Evolutionary conservation across 2,329 filamentous ascomycete species (phyloP), one percentile per base, ranked within the genome.

Genomic region (Phoma sp.): DNA sequence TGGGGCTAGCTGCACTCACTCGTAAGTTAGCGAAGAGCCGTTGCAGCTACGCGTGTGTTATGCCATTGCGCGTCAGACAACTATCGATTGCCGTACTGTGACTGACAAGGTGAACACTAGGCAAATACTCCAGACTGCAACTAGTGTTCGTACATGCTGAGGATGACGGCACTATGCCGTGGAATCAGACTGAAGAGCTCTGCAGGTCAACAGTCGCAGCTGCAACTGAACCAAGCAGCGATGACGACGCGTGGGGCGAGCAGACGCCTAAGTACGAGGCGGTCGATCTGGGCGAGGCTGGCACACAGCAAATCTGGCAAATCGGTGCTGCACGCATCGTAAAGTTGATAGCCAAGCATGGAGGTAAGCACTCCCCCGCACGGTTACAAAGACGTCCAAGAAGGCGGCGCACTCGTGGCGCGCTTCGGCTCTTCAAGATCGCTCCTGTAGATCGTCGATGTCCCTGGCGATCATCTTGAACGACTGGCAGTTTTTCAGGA

Each of bases 1-100:
- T 83, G 24, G 83, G 92, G 4, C 78, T 97, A 18, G 80, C 79
- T 53, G 83, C 80, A 46, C 75, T 85, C 67, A 83, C 83, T 33
- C 64, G 65, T 68, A 65, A 62, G 65, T 68, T 33, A 27, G 41
- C 27, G 27, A 10, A 42, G 45, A 29, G 36, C 23, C 29, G 47
- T 27, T 47, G 33, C 24, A 27, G 18, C 11, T 25, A 14, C 23
- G 22, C 23, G 14, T 38, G 32, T 18, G 37, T 35, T 33, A 9
- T 25, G 18, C 36, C 24, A 36, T 49, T 42, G 42, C 41, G 42
- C 24, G 41, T 45, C 40, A 18, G 13, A 24, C 9, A 13, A 35
- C 25, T 7, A 14, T 24, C 11, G 36, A 41, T 18, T 23, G 33
- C 24, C 30, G 24, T 27, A 36, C 7, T 11, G 32, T 32, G 18